These are phyloP conservation scores for Fusarium floridanum DNA, from an alignment of 2,329 filamentous ascomycete genomes.

Conservation along the genomic window DNA sequence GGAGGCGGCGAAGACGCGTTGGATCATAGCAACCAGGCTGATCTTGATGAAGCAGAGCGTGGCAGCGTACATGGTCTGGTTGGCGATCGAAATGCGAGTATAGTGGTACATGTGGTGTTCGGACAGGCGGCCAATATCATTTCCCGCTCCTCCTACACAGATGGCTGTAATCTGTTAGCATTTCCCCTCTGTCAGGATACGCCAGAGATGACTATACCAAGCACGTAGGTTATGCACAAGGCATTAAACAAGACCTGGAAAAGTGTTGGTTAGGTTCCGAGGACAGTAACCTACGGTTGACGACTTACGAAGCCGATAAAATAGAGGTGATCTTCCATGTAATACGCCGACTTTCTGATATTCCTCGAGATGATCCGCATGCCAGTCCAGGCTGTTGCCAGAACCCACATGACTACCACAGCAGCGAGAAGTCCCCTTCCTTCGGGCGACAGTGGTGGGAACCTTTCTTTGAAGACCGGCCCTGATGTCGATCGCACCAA, in stretches of 20 bases:
- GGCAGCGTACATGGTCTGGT: slow-evolving; percentile 22
- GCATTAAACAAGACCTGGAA: not conserved
- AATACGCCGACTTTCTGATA: not conserved
- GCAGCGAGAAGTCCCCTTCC: not conserved
- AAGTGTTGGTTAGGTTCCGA: not conserved
- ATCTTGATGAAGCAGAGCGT: slow-evolving; percentile 28
- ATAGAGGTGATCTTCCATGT: not conserved
- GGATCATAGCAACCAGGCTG: slow-evolving; percentile 24
- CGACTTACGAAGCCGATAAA: not conserved
- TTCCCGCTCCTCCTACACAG: not conserved
- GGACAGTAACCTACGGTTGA: no score
- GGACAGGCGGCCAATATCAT: slow-evolving; percentile 1
- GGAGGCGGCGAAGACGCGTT: slow-evolving; percentile 20
- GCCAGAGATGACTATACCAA: not conserved
- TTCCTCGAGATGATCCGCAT: not conserved
- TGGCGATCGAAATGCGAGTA: slow-evolving; percentile 13
- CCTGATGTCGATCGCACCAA: not conserved
- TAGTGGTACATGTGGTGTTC: slow-evolving; percentile 4
- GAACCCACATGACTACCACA: not conserved
- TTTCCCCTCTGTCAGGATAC: not conserved
- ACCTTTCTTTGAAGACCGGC: not conserved
- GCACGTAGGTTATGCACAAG: not conserved
- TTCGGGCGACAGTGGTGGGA: not conserved
- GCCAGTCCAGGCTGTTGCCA: not conserved
- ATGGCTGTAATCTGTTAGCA: not conserved